Evolutionary conservation across 164 flowering plant species (phyloP), one percentile per base, ranked within the genome.

Genomic region (Nymphaea thermarum): DNA sequence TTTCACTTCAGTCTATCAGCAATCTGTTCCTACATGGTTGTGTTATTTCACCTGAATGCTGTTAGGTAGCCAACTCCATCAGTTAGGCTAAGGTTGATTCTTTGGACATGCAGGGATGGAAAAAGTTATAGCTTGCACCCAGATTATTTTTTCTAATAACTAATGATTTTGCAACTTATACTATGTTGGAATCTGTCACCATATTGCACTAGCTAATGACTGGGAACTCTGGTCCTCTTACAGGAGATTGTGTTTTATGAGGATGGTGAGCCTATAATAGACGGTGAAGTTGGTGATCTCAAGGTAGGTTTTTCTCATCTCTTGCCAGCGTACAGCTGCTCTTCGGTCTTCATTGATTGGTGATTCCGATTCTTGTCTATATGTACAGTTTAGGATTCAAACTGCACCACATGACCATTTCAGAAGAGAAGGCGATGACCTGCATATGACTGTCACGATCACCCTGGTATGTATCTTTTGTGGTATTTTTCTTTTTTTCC

Each of bases 201-300:
- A 4, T 51, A 15, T 51, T 10, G 14, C 8, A 51, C 57, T 12
- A 6, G 12, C 12, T 18, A 47, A 47, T 47, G 55, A 47, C 12
- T 47, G 70, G 11, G 15, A 57, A 8, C 41, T 43, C 43, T 73
- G 43, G 63, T 53, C 68, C 10, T 76, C 44, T 67, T 67, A 42
- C 83, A 95, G 99, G 98, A 95, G 75, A 91, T 95, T 60, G 81
- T 80, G 42, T 95, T 95, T 66, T 90, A 85, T 73, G 98, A 95
- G 74, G 99, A 95, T 67, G 98, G 99, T 64, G 98, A 95, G 76
- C 99, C 98, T 44, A 82, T 78, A 76, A 81, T 87, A 63, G 99
- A 95, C 80, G 98, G 99, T 66, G 99, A 95, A 83, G 68, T 93
- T 72, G 99, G 99, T 74, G 99, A 92, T 80, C 77, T 95, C 65